Base-by-base conservation (phyloP, 2,329 filamentous ascomycete genomes). In the Coniochaeta sp. region DNA sequence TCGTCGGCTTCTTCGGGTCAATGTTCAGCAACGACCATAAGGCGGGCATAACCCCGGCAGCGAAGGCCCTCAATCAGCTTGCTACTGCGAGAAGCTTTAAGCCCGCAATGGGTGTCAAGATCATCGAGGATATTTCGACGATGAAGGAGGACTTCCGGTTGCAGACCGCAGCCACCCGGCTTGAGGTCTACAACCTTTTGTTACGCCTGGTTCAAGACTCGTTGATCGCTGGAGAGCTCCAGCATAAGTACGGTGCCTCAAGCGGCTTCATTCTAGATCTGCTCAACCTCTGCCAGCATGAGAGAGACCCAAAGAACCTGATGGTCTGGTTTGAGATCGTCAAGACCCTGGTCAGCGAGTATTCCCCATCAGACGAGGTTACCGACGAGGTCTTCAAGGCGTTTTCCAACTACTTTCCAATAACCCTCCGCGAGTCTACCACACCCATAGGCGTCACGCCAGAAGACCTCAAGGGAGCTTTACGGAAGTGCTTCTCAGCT, bases 351-450 rank as follows among this genome's bases (percentile, higher is more conserved):
- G 68, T 84, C 9, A 68, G 73, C 2, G 72, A 75, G 16, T 84
- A 80, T 58, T 71, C 73, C 0, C 73, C 77, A 0, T 76, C 80
- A 0, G 63, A 75, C 5, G 78, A 80, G 9, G 71, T 82, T 1
- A 72, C 77, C 9, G 76, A 78, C 34, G 77, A 80, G 60, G 74
- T 82, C 1, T 86, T 84, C 68, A 78, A 77, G 59, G 71, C 77
- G 1, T 85, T 84, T 69, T 84, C 84, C 16, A 80, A 80, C 33
- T 86, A 86, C 67, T 86, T 85, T 63, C 83, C 83, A 17, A 86
- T 86, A 60, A 83, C 82, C 0, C 71, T 86, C 50, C 76, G 82
- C 31, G 76, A 77, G 59, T 78, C 82, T 0, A 77, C 79, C 26
- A 79, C 78, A 6, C 73, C 77, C 0, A 74, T 75, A 36, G 76